Evolutionary conservation across 352 stramenopile genomes (phyloP), one percentile per base, ranked within the genome.

Genomic region (Plasmopara halstedii): DNA sequence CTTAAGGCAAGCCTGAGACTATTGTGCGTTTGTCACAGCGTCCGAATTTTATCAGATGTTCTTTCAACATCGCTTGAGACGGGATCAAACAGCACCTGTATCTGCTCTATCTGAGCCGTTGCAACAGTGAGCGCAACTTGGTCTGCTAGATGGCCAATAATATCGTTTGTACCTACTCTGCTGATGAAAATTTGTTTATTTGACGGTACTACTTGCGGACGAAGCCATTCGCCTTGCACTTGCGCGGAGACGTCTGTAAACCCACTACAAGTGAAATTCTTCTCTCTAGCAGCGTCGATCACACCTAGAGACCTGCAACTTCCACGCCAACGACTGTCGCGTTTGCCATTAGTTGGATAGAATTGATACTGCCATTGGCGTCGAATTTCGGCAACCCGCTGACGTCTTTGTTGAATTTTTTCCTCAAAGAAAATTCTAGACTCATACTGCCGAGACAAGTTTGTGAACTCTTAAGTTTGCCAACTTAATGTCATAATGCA

Each of bases 41-140:
- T 41, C 42, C 83, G 71, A n/a, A 80, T 53, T 13, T 47, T 32
- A 17, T 65, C n/a, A 31, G 73, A 81, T 10, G 64, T 57, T 14
- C 26, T 49, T 44, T 85, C 70, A 13, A 85, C 65, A 27, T 79
- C 62, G 22, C 62, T 46, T 19, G 88, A 80, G 0, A 88, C 58
- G 1, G 76, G 74, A 6, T 77, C 61, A 53, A 91, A 88, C 2
- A 91, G 68, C 8, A 53, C 51, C 10, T 74, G 64, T 0, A 69
- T 78, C 27, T 86, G 74, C 19, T 87, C 62, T 7, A 81, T 77
- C 45, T 87, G 70, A 17, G 61, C 48, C 23, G 67, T 65, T 2
- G 73, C 53, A 25, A 59, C 53, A 6, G 68, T 62, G 4, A 84
- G 51, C 21, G 54, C 50, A 31, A 80, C 59, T 50, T 87, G 64